Evolutionary conservation across 164 flowering plant species (phyloP), one percentile per base, ranked within the genome.

Genomic region (Annona cherimola): DNA sequence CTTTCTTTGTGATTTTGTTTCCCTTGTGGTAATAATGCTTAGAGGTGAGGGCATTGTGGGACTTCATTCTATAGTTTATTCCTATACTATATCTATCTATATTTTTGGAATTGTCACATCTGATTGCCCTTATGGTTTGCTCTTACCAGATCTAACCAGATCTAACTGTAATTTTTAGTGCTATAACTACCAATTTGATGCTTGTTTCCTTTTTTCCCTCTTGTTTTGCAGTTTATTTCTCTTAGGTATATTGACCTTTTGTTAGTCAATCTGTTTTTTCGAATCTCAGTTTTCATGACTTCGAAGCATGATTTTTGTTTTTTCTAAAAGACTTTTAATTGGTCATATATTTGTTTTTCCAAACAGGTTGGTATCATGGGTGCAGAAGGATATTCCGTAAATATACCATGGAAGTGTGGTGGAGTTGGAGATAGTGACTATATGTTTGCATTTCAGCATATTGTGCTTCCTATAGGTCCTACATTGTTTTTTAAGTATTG

Each of bases 391-490:
- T 91, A 85, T 65, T 95, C 90, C 77, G 96, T 95, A 55, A 95
- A 95, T 86, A 66, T 95, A 77, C 99, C 98, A 20, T 95, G 99
- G 99, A 91, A 90, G 70, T 80, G 89, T 70, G 90, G 90, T 4
- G 98, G 97, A 74, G 91, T 95, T 80, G 97, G 97, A n/a, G 98
- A 95, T 76, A 84, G 85, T 76, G 99, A 95, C 79, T 95, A 95
- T 73, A 70, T 92, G 70, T 95, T 87, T 83, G 98, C 99, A 45
- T 95, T 92, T 79, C 86, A 89, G 83, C 83, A 95, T 42, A 74
- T 91, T 81, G 92, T 94, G 79, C 89, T 94, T 70, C 97, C 99
- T 59, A 92, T 94, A 87, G 99, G 99, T 92, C 26, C 26, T 39
- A 40, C 42, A 40, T 16, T 20, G 2, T 42, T 66, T 44, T 66